phyloP scores from a whole-genome alignment of 106 monocot genomes.

The Dendrobium huoshanense region DNA sequence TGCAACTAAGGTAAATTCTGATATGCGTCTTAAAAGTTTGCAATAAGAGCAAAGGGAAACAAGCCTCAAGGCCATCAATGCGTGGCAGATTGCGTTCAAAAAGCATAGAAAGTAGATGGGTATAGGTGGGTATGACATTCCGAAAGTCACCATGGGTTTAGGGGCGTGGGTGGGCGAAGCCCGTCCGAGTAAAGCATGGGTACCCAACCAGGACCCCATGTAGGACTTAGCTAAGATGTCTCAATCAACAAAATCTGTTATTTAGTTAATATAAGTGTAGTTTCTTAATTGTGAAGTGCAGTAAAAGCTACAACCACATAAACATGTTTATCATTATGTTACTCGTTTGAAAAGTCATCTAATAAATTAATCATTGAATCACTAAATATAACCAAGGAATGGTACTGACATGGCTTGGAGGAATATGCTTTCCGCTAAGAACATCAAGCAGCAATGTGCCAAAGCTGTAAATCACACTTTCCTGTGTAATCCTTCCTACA shows the following conservation, averaged over 20 bases:
- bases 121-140: too few species aligned
- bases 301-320: not conserved
- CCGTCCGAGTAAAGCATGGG: too few species aligned
- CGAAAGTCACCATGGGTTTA: too few species aligned
- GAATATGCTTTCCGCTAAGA: slow-evolving; percentile 37
- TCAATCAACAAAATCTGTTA: not conserved
- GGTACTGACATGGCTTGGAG: slow-evolving; percentile 58
- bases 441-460: slow-evolving; percentile 58
- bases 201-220: too few species aligned
- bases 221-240: not conserved
- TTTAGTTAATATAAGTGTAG: not conserved
- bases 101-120: too few species aligned
- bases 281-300: not conserved
- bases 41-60: too few species aligned
- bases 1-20: too few species aligned
- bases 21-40: too few species aligned
- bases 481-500: slow-evolving; percentile 59
- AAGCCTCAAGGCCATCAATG: too few species aligned
- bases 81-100: too few species aligned
- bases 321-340: not conserved
- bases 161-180: too few species aligned
- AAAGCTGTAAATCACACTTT: slow-evolving; percentile 72
- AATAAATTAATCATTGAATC: not conserved
- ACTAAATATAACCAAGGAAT: not conserved
- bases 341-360: not conserved